phyloP scores from a whole-genome alignment of 2,329 filamentous ascomycete genomes.

The Raffaelea arxii region DNA sequence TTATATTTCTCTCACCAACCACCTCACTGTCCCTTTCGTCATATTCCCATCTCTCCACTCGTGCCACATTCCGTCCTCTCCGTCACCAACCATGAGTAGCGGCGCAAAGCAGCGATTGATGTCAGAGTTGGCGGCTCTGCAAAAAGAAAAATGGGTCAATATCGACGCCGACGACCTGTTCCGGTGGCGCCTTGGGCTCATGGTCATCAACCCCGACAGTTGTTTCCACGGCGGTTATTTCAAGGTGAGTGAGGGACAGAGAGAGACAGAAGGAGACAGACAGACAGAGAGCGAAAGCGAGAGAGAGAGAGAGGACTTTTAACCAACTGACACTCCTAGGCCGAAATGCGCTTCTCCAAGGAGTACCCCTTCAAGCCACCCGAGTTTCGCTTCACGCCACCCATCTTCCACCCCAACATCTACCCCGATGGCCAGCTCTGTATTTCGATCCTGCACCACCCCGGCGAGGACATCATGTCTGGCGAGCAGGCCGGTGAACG shows the following conservation, averaged over 20 bases:
- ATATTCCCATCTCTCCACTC: too few relatives aligned
- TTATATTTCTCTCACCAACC: neutral
- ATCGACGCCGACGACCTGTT: conserved; percentile 74
- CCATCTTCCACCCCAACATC: conserved; percentile 88
- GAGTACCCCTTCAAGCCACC: conserved; percentile 90
- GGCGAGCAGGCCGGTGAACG: conserved; percentile 84
- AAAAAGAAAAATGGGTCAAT: conserved; percentile 88
- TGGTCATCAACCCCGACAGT: conserved; percentile 88
- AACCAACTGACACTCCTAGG: conserved; percentile 36
- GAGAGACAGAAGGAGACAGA: neutral
- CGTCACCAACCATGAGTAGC: conserved; percentile 24
- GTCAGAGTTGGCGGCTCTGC: conserved; percentile 74
- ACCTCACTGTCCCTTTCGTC: too few relatives aligned
- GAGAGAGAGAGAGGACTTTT: neutral
- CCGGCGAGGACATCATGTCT: conserved; percentile 86
- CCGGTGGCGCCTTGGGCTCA: conserved; percentile 78
- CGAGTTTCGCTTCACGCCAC: conserved; percentile 70
- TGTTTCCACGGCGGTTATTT: conserved; percentile 90
- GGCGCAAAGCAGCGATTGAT: conserved; percentile 73
- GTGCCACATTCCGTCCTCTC: too few relatives aligned
- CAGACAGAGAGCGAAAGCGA: neutral
- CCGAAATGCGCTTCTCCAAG: conserved; percentile 74
- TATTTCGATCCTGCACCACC: conserved; percentile 90
- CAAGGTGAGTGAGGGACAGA: conserved; percentile 35
- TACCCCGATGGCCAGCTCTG: conserved; percentile 85